Base-by-base conservation (phyloP, 2,329 filamentous ascomycete genomes). In the Neurospora crassa region DNA sequence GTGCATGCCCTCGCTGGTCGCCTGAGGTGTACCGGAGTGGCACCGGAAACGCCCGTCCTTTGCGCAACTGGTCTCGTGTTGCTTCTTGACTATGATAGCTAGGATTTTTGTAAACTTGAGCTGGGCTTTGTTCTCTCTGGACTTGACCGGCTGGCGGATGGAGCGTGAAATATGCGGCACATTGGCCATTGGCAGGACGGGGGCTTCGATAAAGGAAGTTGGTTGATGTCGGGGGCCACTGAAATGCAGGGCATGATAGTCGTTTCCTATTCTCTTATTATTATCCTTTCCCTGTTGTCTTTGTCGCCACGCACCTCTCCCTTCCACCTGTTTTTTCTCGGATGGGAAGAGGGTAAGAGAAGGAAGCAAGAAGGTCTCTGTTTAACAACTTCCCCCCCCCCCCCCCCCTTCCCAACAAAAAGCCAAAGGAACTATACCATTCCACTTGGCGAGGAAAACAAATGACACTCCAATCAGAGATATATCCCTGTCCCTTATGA, bases 241-340 rank as follows among this genome's bases (percentile, higher is more conserved):
- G 80, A 80, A 80, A 79, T 81, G 78, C 78, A 78, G 77, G 80
- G 78, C 78, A 80, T 78, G 78, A 79, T 77, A 74, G 76, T 75
- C 53, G 53, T 63, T 63, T 63, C 53, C 53, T 63, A 63, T 63
- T 63, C 53, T 63, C 53, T 63, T 63, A 63, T 37, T 63, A 63
- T 37, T 63, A 63, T 63, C 53, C 24, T 63, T 63, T 63, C 53
- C 53, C 53, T 14, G 14, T 63, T 24, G 53, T 63, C 53, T 3
- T 63, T 34, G 24, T 37, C 53, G 53, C 29, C 53, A 63, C 53
- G 29, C 20, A 63, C 53, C 53, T 37, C 29, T 37, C 53, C 53
- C 53, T 63, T 63, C 53, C 53, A 63, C 53, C 53, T 63, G 53
- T 29, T 63, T 37, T 53, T 63, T n/a, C 53, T 63, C 24, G 12